phyloP scores from a whole-genome alignment of 148 eudicot species.

The Limonium bicolor region DNA sequence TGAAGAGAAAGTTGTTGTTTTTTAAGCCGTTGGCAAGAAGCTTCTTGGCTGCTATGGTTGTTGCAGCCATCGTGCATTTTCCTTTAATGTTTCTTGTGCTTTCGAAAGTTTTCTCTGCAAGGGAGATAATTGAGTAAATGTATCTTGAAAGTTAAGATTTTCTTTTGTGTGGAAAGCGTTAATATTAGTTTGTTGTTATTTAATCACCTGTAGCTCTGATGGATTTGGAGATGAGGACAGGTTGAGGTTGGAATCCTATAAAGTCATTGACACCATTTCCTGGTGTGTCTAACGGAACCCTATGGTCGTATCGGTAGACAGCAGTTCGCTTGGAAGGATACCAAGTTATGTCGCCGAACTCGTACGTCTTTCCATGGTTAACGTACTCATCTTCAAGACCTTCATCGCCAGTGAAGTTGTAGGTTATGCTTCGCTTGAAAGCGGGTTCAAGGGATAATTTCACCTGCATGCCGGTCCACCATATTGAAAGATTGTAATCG shows the following conservation, averaged over 20 bases:
- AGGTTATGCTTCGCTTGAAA: constrained; percentile 67
- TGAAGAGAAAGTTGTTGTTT: constrained; percentile 47
- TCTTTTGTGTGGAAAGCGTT: neutral
- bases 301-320: constrained; percentile 46
- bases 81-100: constrained; percentile 24
- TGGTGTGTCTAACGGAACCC: constrained; percentile 33
- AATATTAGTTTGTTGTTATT: neutral
- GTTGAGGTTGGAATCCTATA: constrained; percentile 66
- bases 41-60: constrained; percentile 31
- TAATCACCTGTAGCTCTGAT: constrained; percentile 49
- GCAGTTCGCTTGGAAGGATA: constrained; percentile 61
- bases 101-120: constrained; percentile 50
- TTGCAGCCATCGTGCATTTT: constrained; percentile 46
- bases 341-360: constrained; percentile 81
- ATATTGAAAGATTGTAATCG: neutral
- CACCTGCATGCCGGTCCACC: constrained; percentile 42
- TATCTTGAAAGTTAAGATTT: neutral
- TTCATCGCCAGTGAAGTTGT: constrained; percentile 38
- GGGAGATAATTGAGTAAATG: neutral
- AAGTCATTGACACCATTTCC: constrained; percentile 62
- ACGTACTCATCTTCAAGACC: constrained; percentile 27
- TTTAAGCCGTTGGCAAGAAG: constrained; percentile 51
- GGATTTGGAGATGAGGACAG: constrained; percentile 23
- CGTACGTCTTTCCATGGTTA: constrained; percentile 43
- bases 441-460: constrained; percentile 39